Percentiles rank a stretch among this genome's conserved stretches.
These are phyloP conservation scores for Chaetoscypha palmicola DNA, from an alignment of 2,329 filamentous ascomycete species.

Conservation along the genomic window DNA sequence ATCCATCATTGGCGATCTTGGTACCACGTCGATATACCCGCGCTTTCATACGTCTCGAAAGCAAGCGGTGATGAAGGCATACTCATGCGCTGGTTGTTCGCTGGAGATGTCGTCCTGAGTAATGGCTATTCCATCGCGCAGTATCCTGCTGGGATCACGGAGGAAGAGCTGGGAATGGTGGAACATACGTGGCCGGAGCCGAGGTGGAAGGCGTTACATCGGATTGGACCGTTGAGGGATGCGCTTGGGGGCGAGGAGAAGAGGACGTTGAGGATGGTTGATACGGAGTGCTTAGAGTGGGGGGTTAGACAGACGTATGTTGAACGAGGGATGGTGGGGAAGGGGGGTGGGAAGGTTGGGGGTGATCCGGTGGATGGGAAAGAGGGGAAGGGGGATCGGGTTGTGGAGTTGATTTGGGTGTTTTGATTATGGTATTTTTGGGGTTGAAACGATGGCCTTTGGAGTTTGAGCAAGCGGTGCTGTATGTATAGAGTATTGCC, in stretches of 20 bases:
- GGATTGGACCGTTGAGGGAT: conserved; percentile 44
- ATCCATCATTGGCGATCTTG: conserved; percentile 26
- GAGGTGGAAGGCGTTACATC: conserved; percentile 39
- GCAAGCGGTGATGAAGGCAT: conserved; percentile 30
- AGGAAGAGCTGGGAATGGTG: conserved; percentile 25
- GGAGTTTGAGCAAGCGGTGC: too few relatives aligned
- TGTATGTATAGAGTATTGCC: too few relatives aligned
- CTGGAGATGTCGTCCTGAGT: conserved; percentile 35
- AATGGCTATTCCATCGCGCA: conserved; percentile 35
- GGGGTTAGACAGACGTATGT: conserved; percentile 23
- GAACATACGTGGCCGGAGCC: conserved; percentile 35
- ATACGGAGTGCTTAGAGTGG: conserved; percentile 11
- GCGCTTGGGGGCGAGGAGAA: conserved; percentile 43
- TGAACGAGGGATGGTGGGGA: conserved; percentile 6
- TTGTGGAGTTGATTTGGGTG: conserved; percentile 23
- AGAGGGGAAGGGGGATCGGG: conserved; percentile 3
- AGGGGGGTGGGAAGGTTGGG: not conserved
- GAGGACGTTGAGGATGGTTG: conserved; percentile 32
- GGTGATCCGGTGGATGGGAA: not conserved
- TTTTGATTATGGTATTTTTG: too few relatives aligned
- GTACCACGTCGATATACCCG: conserved; percentile 20
- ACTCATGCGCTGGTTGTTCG: conserved; percentile 38
- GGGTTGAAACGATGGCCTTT: too few relatives aligned
- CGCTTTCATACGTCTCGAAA: conserved; percentile 11
- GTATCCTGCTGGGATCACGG: conserved; percentile 16